Conservation (phyloP, 148 eudicot genomes). For the Chenopodium suecicum region DNA sequence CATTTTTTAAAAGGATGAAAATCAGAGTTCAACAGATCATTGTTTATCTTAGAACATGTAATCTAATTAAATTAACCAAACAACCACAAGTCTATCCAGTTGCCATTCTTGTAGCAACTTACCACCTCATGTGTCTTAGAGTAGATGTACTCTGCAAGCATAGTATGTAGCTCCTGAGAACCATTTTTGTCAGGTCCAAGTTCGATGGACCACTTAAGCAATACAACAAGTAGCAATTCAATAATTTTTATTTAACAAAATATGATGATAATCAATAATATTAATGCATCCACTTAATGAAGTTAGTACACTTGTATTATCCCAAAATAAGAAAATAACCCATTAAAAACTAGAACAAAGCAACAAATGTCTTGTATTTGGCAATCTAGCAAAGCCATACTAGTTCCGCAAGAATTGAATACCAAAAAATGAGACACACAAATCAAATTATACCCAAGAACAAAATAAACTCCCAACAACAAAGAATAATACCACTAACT, state of each 20-base stretch:
- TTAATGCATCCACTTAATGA: too few species aligned
- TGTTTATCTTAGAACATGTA: not conserved
- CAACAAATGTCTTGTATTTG: too few species aligned
- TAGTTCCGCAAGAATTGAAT: too few species aligned
- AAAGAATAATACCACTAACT: constrained; percentile 26
- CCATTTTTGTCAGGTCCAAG: constrained; percentile 71
- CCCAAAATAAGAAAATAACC: too few species aligned
- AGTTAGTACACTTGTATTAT: too few species aligned
- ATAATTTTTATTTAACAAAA: not conserved
- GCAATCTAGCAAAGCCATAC: too few species aligned
- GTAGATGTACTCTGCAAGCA: constrained; percentile 70
- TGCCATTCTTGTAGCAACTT: constrained; percentile 23
- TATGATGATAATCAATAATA: too few species aligned
- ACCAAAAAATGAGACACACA: not conserved
- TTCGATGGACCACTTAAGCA: constrained; percentile 84
- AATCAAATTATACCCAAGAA: not conserved
- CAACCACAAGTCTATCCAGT: not conserved
- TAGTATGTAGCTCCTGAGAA: constrained; percentile 76
- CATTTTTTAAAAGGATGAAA: too few species aligned
- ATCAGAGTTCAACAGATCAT: not conserved
- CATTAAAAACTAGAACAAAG: too few species aligned
- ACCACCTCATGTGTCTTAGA: constrained; percentile 93
- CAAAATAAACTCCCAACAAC: not conserved
- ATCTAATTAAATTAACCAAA: not conserved
- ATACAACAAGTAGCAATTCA: constrained; percentile 6